Base-by-base conservation (phyloP, 768 basidiomycete genomes). In the Pleurotus pulmonarius region DNA sequence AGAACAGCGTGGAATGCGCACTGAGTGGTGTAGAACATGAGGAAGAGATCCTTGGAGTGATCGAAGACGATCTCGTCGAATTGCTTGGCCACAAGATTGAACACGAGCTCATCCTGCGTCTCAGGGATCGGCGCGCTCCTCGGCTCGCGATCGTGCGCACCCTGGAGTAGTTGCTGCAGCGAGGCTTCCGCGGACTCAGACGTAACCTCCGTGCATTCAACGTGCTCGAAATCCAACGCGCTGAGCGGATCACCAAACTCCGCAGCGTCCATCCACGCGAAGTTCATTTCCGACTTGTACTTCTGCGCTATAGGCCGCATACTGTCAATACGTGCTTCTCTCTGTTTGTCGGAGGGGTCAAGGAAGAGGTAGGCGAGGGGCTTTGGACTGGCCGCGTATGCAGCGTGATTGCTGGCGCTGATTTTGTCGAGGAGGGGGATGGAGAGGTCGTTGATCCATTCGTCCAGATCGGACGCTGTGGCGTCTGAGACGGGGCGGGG, bases 21-120 rank as follows among this genome's bases (percentile, higher is more conserved):
- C 97, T 96, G 98, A 46, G 93, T 83, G 47, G 97, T 96, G 65
- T 92, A 98, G 74, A 99, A 94, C 73, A 98, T 96, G 61, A 98
- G 79, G 65, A 99, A 94, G 64, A 98, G 87, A 68, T 98, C 95
- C 76, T 97, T 97, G 57, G 76, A 75, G 60, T 94, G 89, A 67
- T 96, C 92, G 59, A 83, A 85, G 29, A 92, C 87, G 51, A 94
- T 76, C 49, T 92, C 75, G 2, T 98, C 93, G 61, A 98, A 98
- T 61, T 88, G 84, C 70, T 92, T 89, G 59, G 91, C 86, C 52
- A 98, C 96, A 18, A 99, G 75, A 48, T 78, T 82, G 72, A 81
- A 88, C 55, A 96, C 94, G 56, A 78, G 80, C 70, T 90, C 92
- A 58, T 90, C 83, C 71, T 98, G 94, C 34, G 74, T 72, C 56